Base-by-base conservation (phyloP, 1,139 yeast species). In the Torulaspora pretoriensis region DNA sequence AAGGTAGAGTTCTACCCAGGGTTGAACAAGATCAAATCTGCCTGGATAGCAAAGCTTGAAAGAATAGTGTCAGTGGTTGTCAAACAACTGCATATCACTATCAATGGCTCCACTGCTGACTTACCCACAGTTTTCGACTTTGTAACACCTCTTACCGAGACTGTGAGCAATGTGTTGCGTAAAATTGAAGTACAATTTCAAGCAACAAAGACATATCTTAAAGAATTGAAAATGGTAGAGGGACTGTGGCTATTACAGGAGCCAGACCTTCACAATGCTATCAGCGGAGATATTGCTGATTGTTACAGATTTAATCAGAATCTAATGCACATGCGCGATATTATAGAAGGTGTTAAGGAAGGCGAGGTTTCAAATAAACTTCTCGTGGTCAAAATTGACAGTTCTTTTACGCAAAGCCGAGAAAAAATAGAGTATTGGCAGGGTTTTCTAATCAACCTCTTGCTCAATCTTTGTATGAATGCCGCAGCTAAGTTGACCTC, bases 361-460 rank as follows among this genome's bases (percentile, higher is more conserved):
- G 16, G 24, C 8, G 19, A n/a, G 13, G 19, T 19, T 14, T 28
- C 33, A n/a, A 16, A 25, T 22, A 16, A 10, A 8, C 8, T 37
- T 19, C 33, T 40, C 7, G 12, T 3, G 9, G 29, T 35, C 25
- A 14, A 29, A 13, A 38, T 33, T 10, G 44, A 33, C 6, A 36
- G 33, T 25, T 28, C 34, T 13, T 16, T 41, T 4, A 13, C 40
- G 16, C 38, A 17, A 34, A 24, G 37, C 7, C 17, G 10, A 7
- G 27, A 46, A 9, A 49, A 51, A 39, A 40, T 47, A 35, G 49
- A 50, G 28, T 47, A 45, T 27, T 55, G 56, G 57, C 48, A 43
- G 19, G 43, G 36, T 10, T 32, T 37, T 36, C 17, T 50, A 7
- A 35, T 45, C 14, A 42, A 46, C 12, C 33, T 34, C 2, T 26